Base-by-base conservation (phyloP, 805 yeast genomes). In the Kockiozyma suomiensis region DNA sequence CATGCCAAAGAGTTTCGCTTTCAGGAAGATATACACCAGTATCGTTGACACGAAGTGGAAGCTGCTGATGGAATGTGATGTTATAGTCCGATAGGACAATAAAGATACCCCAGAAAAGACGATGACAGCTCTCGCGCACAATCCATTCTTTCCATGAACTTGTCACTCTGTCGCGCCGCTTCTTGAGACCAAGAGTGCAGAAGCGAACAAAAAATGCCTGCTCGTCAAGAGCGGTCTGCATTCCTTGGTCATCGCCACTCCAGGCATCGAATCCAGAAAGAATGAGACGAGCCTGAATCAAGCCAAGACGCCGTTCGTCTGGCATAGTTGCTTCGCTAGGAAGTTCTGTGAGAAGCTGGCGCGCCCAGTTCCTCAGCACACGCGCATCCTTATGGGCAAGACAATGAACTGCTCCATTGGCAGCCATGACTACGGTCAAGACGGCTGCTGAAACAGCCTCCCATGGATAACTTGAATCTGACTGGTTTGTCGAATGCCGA, bases 1-100 rank as follows among this genome's bases (percentile, higher is more conserved):
- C 66, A 30, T 62, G 64, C 70, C 70, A 67, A 21, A 60, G 51
- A 10, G 58, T 65, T 26, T 67, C 69, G 35, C 62, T 58, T 41
- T 69, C 68, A 12, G 70, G 70, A n/a, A 67, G 56, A 30, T 50
- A 54, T 4, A 66, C 51, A 32, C 68, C 65, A 15, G 56, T 43
- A 35, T 67, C 70, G 28, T 62, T 25, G 37, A 49, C 26, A 5
- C 48, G 43, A 50, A 56, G 13, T 15, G 59, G 50, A 28, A 56
- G 45, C 23, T 15, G 49, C 26, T 56, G 59, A 33, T 56, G 54
- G 32, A 50, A 56, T n/a, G 55, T 49, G 30, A 56, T 49, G 46
- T 50, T 50, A 32, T 50, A 50, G 33, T 56, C 59, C 12, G 59
- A 56, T 50, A 56, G 15, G 23, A 50, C 46, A 10, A 56, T 46